phyloP scores from a whole-genome alignment of 306 rosid genomes.

The Astragalus glycyphyllos region DNA sequence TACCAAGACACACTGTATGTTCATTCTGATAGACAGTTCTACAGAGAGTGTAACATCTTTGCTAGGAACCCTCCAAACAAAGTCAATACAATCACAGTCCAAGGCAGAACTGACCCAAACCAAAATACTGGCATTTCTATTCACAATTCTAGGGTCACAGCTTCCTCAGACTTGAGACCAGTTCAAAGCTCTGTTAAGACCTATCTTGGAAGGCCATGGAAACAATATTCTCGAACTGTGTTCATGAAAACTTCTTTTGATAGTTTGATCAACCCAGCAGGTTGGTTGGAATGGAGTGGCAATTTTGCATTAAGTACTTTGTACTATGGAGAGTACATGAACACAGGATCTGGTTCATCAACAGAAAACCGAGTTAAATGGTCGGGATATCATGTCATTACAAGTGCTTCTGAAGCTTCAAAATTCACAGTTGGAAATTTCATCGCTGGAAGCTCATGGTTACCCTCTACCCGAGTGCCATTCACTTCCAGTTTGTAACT shows the following conservation, averaged over 20 bases:
- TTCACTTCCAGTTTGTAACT: slow-evolving; percentile 48
- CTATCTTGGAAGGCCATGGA: too few relatives aligned
- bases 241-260: slow-evolving; percentile 61
- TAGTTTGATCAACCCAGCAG: slow-evolving; percentile 55
- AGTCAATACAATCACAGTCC: too few relatives aligned
- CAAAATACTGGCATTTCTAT: too few relatives aligned
- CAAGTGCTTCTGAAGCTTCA: slow-evolving; percentile 56
- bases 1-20: slow-evolving; percentile 83
- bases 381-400: slow-evolving; percentile 55
- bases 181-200: too few relatives aligned
- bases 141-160: too few relatives aligned
- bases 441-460: slow-evolving; percentile 59
- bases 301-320: slow-evolving; percentile 55
- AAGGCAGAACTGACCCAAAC: too few relatives aligned
- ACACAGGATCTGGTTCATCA: slow-evolving; percentile 56
- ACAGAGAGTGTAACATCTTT: slow-evolving; percentile 65
- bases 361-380: slow-evolving; percentile 52
- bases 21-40: slow-evolving; percentile 74
- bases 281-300: slow-evolving; percentile 75
- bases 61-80: too few relatives aligned
- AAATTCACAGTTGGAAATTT: slow-evolving; percentile 54
- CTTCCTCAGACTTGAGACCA: too few relatives aligned
- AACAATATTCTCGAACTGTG: slow-evolving; percentile 57
- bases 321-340: slow-evolving; percentile 63
- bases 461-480: slow-evolving; percentile 56